Conservation (phyloP, 2,329 filamentous ascomycete species). For the Podosphaera aphanis region DNA sequence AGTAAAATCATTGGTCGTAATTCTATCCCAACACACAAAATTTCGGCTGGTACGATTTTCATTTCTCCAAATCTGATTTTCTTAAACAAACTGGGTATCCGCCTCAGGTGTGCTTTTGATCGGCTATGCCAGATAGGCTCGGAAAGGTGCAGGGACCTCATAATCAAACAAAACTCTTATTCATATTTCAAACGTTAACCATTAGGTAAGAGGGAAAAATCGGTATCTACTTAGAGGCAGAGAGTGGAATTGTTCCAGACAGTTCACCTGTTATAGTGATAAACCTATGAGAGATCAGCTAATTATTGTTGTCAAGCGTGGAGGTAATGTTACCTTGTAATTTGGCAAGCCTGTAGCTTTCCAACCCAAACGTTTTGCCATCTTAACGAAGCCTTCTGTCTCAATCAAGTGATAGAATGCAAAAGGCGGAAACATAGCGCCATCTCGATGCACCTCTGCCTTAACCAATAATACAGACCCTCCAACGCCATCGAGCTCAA, state of each 20-base stretch:
- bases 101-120: too few relatives aligned
- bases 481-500: constrained; percentile 77
- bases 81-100: too few relatives aligned
- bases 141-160: constrained; percentile 22
- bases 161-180: constrained; percentile 1
- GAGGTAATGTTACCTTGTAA: constrained; percentile 49
- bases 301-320: not conserved
- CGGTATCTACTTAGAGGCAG: constrained; percentile 7
- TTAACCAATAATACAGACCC: constrained; percentile 84
- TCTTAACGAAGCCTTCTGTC: constrained; percentile 94
- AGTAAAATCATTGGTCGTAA: too few relatives aligned
- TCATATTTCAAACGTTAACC: constrained; percentile 8
- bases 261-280: constrained; percentile 13
- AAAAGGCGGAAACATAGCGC: constrained; percentile 95
- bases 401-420: constrained; percentile 93
- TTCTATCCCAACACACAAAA: too few relatives aligned
- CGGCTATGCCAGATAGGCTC: too few relatives aligned
- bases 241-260: constrained; percentile 7
- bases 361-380: constrained; percentile 78
- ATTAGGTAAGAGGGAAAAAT: constrained; percentile 4
- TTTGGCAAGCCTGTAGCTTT: constrained; percentile 73
- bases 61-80: too few relatives aligned
- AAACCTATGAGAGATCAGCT: constrained; percentile 8
- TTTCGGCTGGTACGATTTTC: too few relatives aligned
- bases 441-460: constrained; percentile 87